Evolutionary conservation across 805 yeast genomes (phyloP), one percentile per base, ranked within the genome.

Genomic region (Saturnispora saitoi): DNA sequence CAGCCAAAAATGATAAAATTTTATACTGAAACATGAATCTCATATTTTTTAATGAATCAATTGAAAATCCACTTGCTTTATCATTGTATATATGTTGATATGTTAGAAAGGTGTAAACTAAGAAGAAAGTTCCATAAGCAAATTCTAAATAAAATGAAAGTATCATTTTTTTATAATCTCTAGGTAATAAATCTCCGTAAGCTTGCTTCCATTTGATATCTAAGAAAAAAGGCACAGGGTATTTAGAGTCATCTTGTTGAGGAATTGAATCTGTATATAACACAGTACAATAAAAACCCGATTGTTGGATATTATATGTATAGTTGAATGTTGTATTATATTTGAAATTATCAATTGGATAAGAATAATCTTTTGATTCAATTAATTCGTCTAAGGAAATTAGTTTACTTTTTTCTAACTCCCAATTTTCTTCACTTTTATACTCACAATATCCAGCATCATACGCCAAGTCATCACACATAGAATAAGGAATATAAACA

Each of bases 201-300:
- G 62, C 52, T 48, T 64, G 67, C 20, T 48, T 53, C 69, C 69
- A 65, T 40, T 59, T 61, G 22, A 64, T 57, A 12, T 17, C 9
- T 17, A 36, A 17, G 19, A 17, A 6, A 9, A 20, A 3, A 12
- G 14, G 7, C 10, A n/a, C n/a, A 17, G 12, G 7, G 22, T 5
- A 4, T 9, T 17, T 10, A 17, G 17, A 11, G 19, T 8, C 39
- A 4, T 12, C 5, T 15, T 28, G 24, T 14, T 43, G 45, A 2
- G 56, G 52, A 8, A 60, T 48, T 2, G 49, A 49, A 4, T 52
- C 39, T 20, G 58, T 49, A 6, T 45, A 43, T 45, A 64, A 55
- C 14, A 61, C 44, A 4, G 59, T 49, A 46, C 69, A 65, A 41
- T 65, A 65, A 37, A 59, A 48, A 6, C 58, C 55, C 4, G 65